A percentile compares a stretch with the other conserved stretches of the same genome.
Evolutionary conservation across 768 basidiomycete genomes (phyloP).

Genomic region (Suillus alpinus): DNA sequence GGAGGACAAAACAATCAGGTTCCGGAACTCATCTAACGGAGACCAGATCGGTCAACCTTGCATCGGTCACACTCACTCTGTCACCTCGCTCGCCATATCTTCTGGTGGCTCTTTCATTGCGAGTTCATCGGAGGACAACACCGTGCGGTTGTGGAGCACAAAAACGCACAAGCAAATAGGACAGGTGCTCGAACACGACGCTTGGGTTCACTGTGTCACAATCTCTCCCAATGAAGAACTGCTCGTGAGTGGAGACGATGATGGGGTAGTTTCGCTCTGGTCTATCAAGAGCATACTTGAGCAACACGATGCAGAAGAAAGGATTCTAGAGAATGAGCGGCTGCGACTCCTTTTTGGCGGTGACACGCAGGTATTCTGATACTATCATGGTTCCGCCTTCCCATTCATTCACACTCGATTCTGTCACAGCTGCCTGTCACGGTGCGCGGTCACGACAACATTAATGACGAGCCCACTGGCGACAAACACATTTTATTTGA

Average conservation of each 20-base stretch:
- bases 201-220: background rate
- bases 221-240: background rate
- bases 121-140: conserved; percentile 27
- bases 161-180: background rate
- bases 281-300: background rate
- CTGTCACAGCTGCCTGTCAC: background rate
- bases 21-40: background rate
- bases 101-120: conserved; percentile 25
- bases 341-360: background rate
- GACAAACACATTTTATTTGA: background rate
- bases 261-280: conserved; percentile 3
- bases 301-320: background rate
- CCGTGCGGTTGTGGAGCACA: conserved; percentile 25
- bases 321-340: background rate
- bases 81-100: conserved; percentile 24
- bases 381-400: background rate
- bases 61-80: conserved; percentile 19
- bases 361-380: no score
- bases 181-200: background rate
- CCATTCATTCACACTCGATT: background rate
- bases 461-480: background rate
- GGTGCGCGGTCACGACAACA: background rate
- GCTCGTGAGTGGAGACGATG: conserved; percentile 9
- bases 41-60: background rate
- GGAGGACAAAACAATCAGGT: background rate